Base-by-base conservation (phyloP, 1,284 basidiomycete genomes). In the Cutaneotrichosporon sp. region DNA sequence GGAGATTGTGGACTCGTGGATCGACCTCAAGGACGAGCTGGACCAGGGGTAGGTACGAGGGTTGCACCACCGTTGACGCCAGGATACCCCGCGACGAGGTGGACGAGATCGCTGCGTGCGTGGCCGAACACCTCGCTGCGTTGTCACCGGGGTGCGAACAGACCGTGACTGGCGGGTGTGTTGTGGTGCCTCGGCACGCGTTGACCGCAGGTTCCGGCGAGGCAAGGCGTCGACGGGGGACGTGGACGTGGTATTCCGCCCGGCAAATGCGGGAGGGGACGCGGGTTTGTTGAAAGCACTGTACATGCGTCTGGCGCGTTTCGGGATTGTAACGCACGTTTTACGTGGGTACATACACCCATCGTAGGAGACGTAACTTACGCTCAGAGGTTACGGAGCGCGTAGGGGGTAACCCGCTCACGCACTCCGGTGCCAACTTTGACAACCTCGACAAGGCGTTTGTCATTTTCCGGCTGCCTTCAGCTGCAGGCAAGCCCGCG, bases 371-470 rank as follows among this genome's bases (percentile, higher is more conserved):
- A n/a, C n/a, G n/a, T n/a, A n/a, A n/a, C 5, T 20, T 18, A 20
- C 17, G 9, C 1, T 12, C 53, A 72, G 70, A 72, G 35, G 55
- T 67, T 0, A 68, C 69, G 0, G 50, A 54, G 18, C 58, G 68
- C 2, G 57, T 60, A 17, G 36, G 48, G 0, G 50, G 43, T 10
- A 49, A 51, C 0, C 68, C 68, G 1, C n/a, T n/a, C n/a, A 63
- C 72, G 26, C 66, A 67, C 30, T 54, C 66, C 4, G 34, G 67
- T 3, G 66, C 69, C 38, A 76, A 76, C 52, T 76, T 76, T 56
- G 74, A 76, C 50, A 74, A 74, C 49, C 72, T 76, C 33, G 74
- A 76, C 60, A 76, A 73, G 56, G 67, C 68, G 10, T 73, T 73
- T 39, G 67, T 70, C 34, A 64, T 73, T 20, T 61, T 73, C 48